Conservation (phyloP, 345 rosid species). For the Fremontodendron californicum region DNA sequence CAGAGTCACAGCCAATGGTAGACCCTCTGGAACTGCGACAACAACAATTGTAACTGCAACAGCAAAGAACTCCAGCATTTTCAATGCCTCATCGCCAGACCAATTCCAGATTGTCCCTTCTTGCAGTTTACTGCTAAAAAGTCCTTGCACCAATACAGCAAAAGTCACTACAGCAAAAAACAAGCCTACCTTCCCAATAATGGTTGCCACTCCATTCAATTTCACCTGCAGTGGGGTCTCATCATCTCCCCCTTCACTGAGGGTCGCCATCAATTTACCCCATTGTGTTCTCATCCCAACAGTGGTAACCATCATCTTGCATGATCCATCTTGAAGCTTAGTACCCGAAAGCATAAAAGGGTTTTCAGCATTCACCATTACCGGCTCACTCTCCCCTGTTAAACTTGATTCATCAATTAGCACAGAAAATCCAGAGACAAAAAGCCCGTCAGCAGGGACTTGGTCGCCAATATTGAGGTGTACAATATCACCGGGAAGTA, state of each 20-base stretch:
- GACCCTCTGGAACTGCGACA: slow-evolving; percentile 95
- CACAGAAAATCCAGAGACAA: slow-evolving; percentile 80
- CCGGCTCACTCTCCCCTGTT: slow-evolving; percentile 95
- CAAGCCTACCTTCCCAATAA: slow-evolving; percentile 80
- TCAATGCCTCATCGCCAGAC: slow-evolving; percentile 76
- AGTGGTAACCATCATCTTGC: slow-evolving; percentile 84
- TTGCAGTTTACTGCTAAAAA: slow-evolving; percentile 50
- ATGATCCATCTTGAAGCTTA: slow-evolving; percentile 86
- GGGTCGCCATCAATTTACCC: slow-evolving; percentile 92
- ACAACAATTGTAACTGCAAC: slow-evolving; percentile 92
- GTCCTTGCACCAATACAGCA: slow-evolving; percentile 74
- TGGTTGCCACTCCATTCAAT: slow-evolving; percentile 86
- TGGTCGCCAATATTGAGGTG: slow-evolving; percentile 90
- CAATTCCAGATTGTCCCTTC: slow-evolving; percentile 51
- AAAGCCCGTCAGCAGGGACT: slow-evolving; percentile 90
- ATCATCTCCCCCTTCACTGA: slow-evolving; percentile 95
- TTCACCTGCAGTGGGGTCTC: slow-evolving; percentile 96
- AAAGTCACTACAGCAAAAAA: slow-evolving; percentile 81
- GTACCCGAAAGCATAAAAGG: slow-evolving; percentile 96
- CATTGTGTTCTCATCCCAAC: slow-evolving; percentile 98
- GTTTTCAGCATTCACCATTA: slow-evolving; percentile 51
- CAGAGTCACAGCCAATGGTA: slow-evolving; percentile 88
- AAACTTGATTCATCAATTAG: slow-evolving; percentile 83
- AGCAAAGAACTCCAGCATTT: slow-evolving; percentile 80
- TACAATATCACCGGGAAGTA: slow-evolving; percentile 85